Base-by-base conservation (phyloP, 345 rosid species). In the Sisymbrium altissimum region DNA sequence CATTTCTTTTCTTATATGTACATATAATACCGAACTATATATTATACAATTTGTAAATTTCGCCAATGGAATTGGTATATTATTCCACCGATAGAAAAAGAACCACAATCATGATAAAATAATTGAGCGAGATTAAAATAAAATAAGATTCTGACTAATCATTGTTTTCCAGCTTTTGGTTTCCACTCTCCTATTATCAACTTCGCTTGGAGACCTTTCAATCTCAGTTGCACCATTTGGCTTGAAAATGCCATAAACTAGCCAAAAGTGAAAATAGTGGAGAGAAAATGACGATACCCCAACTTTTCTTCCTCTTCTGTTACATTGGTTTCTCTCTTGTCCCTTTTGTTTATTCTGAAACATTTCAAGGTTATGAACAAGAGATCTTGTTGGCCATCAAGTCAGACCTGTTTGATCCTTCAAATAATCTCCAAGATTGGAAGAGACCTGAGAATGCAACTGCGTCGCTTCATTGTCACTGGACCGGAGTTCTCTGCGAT, bases 401-500 rank as follows among this genome's bases (percentile, higher is more conserved):
- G 80, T 79, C 86, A 30, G 75, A 79, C 77, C 74, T 94, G 5
- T 41, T 72, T 18, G 98, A 94, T 79, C 87, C 93, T 14, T 69
- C 78, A 27, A 82, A 80, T 55, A 60, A 10, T 46, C 93, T 91
- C 35, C 38, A 61, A 35, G 90, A 86, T 68, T 94, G 97, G 97
- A 83, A 39, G 71, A 29, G 56, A 58, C 71, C 81, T 12, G 68
- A 79, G 39, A 60, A 65, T 59, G 54, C 64, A 29, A 68, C 76
- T 6, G 50, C 19, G 9, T 36, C 68, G 0, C 30, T 18, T 59
- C 90, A 91, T 68, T 94, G 98, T 71, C 79, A 66, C 14, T 94
- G 97, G 98, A 87, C 86, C 4, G 93, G 96, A 29, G 85, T 94
- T 23, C 64, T 71, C 30, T 91, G 98, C 84, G 83, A 83, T 80